Evolutionary conservation across 1,284 basidiomycete species (phyloP), one percentile per base, ranked within the genome.

Genomic region (Fomitopsis pinicola): DNA sequence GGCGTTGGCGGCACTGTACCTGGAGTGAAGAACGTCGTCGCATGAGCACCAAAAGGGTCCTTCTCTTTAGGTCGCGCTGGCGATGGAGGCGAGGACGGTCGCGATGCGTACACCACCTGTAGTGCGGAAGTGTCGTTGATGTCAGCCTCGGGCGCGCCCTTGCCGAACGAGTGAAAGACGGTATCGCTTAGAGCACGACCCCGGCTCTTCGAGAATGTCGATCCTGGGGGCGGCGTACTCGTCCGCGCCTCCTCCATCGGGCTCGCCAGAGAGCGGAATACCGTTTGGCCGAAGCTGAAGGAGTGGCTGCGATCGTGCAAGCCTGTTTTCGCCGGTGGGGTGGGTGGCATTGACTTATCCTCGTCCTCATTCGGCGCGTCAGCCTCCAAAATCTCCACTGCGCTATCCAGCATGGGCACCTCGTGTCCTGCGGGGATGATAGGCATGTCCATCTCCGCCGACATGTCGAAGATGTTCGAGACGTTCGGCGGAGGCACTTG

Each of bases 1-100:
- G 88, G 88, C 0, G 80, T 78, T 0, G 89, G 87, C 36, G 88
- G 85, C 76, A 86, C 82, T 3, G 82, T 83, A 60, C 87, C 87
- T 3, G 88, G 85, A 0, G 86, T 87, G 68, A 89, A 91, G 68
- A 90, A 91, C 0, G 89, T 89, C 28, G 78, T 85, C n/a, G 89
- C 87, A 66, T 89, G 77, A 2, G 82, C 83, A 33, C 82, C 82
- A 75, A 91, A 91, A 0, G 89, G 89, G 68, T 91, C 89, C 6
- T 87, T 85, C 65, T 85, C 83, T 10, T 78, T 64, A 14, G 61
- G 55, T 17, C 67, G 64, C 55, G 66, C 66, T 17, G 63, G 62
- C 2, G 68, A 36, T 7, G 33, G 15, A 12, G 63, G 62, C 4
- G 69, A 54, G 4, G 52, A 17, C 6, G 52, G 35, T 15, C 35